These are phyloP conservation scores for Suillus discolor DNA, from an alignment of 768 basidiomycete species.

Conservation along the genomic window DNA sequence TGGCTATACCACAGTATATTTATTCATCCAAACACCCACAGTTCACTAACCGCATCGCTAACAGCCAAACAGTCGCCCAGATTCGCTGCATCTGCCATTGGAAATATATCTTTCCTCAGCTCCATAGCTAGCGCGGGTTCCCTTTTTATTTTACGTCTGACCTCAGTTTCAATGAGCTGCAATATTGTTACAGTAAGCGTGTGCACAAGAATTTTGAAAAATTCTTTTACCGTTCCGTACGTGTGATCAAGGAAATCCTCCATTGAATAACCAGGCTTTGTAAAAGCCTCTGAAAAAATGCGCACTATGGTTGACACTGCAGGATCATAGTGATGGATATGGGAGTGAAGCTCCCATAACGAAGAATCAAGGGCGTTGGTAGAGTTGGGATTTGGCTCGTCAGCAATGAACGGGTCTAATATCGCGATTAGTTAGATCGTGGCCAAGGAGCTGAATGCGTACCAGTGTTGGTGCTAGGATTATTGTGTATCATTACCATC, in stretches of 20 bases:
- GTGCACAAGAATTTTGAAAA: background rate
- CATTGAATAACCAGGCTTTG: conserved; percentile 87
- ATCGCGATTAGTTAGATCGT: conserved; percentile 9
- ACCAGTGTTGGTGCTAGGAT: conserved; percentile 39
- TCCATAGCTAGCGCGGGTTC: conserved; percentile 65
- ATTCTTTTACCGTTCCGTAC: conserved; percentile 68
- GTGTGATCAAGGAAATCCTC: conserved; percentile 98
- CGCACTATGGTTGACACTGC: conserved; percentile 85
- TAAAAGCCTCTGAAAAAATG: conserved; percentile 90
- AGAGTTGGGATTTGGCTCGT: conserved; percentile 71
- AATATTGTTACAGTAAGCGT: conserved; percentile 8
- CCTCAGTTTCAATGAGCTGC: conserved; percentile 88
- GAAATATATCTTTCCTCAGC: conserved; percentile 32
- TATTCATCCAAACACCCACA: conserved; percentile 47
- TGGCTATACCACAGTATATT: background rate
- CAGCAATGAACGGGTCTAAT: conserved; percentile 68
- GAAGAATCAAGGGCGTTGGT: conserved; percentile 86
- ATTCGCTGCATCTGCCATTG: conserved; percentile 27
- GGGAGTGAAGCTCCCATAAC: conserved; percentile 88
- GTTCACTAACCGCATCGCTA: conserved; percentile 43
- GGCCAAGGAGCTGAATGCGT: conserved; percentile 4
- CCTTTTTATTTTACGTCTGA: conserved; percentile 75
- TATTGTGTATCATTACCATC: conserved; percentile 91
- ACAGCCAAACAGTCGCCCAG: conserved; percentile 11
- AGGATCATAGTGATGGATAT: conserved; percentile 81